A percentile compares a stretch with the other conserved stretches of the same genome.
These are phyloP conservation scores for Sporisorium exsertum DNA, from an alignment of 1,284 basidiomycete genomes.

Conservation along the genomic window DNA sequence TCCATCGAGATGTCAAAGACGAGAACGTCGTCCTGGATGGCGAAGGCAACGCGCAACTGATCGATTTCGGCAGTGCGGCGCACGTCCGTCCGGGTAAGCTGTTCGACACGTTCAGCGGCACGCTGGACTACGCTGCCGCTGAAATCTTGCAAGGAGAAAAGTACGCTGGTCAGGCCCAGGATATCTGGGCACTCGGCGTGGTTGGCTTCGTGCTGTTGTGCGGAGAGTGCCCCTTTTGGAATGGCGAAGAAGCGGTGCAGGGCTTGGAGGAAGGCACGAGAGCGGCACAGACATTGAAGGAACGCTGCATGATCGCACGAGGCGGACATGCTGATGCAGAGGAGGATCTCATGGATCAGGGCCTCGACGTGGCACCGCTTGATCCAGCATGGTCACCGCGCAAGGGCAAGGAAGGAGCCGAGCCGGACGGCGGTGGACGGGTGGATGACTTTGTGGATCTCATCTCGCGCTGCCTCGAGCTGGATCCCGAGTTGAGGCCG, in stretches of 20 bases:
- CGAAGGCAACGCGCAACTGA: constrained; percentile 79
- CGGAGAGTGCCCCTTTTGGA: constrained; percentile 89
- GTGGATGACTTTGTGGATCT: constrained; percentile 83
- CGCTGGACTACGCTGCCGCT: constrained; percentile 87
- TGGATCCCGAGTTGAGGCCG: constrained; percentile 75
- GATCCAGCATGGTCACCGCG: constrained; percentile 36
- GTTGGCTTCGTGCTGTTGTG: constrained; percentile 94
- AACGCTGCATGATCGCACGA: constrained; percentile 52
- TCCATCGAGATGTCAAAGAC: constrained; percentile 98
- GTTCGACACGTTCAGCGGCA: constrained; percentile 96
- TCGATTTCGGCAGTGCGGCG: constrained; percentile 84
- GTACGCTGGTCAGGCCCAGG: constrained; percentile 95
- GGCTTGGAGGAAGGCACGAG: constrained; percentile 63
- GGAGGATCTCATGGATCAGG: constrained; percentile 13
- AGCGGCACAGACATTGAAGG: constrained; percentile 55
- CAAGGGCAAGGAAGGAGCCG: constrained; percentile 40
- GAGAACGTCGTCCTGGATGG: constrained; percentile 83
- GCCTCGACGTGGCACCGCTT: constrained; percentile 26
- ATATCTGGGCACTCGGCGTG: constrained; percentile 98
- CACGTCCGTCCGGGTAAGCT: constrained; percentile 84
- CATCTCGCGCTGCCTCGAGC: constrained; percentile 81
- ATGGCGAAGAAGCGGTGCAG: constrained; percentile 63
- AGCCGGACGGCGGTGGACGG: constrained; percentile 79
- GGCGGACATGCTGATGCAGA: constrained; percentile 36
- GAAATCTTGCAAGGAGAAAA: constrained; percentile 94